Conservation (phyloP, 2,329 filamentous ascomycete species). For the Fusarium subglutinans region DNA sequence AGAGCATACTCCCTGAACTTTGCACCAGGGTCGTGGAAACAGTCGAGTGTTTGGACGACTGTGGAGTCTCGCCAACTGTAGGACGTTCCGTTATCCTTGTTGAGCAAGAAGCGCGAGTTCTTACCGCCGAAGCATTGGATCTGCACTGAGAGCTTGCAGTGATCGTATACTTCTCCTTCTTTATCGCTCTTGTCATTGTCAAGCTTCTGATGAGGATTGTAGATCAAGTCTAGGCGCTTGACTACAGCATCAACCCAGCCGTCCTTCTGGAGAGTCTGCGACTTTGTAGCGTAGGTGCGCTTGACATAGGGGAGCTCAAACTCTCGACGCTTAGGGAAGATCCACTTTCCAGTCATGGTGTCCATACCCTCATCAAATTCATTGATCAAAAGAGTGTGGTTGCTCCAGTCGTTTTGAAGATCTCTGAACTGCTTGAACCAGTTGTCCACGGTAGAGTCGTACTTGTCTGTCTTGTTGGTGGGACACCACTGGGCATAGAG, state of each 20-base stretch:
- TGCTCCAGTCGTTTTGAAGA: slow-evolving; percentile 44
- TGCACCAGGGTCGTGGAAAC: slow-evolving; percentile 50
- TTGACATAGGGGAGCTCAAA: slow-evolving; percentile 60
- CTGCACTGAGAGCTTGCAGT: slow-evolving; percentile 56
- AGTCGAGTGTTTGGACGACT: slow-evolving; percentile 52
- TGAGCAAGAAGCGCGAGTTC: slow-evolving; percentile 52
- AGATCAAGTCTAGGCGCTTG: slow-evolving; percentile 30
- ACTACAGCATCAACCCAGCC: slow-evolving; percentile 48
- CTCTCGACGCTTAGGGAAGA: slow-evolving; percentile 57
- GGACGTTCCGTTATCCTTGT: slow-evolving; percentile 56
- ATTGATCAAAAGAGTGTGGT: slow-evolving; percentile 36
- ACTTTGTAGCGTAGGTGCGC: slow-evolving; percentile 56
- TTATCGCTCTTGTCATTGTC: slow-evolving; percentile 7
- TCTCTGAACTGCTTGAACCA: slow-evolving; percentile 54
- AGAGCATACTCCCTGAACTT: slow-evolving; percentile 47
- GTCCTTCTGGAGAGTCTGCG: slow-evolving; percentile 51
- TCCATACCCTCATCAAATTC: slow-evolving; percentile 56
- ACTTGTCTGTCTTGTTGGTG: slow-evolving; percentile 47
- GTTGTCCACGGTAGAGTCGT: slow-evolving; percentile 45
- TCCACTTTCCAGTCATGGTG: slow-evolving; percentile 55
- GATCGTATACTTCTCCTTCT: slow-evolving; percentile 40
- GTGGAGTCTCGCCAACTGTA: slow-evolving; percentile 59
- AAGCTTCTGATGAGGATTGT: slow-evolving; percentile 20
- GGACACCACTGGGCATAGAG: slow-evolving; percentile 61
- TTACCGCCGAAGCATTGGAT: slow-evolving; percentile 57